Percentiles rank a stretch among this genome's conserved stretches.
Evolutionary conservation across 805 yeast genomes (phyloP).

Genomic region (Suhomyces sp.): DNA sequence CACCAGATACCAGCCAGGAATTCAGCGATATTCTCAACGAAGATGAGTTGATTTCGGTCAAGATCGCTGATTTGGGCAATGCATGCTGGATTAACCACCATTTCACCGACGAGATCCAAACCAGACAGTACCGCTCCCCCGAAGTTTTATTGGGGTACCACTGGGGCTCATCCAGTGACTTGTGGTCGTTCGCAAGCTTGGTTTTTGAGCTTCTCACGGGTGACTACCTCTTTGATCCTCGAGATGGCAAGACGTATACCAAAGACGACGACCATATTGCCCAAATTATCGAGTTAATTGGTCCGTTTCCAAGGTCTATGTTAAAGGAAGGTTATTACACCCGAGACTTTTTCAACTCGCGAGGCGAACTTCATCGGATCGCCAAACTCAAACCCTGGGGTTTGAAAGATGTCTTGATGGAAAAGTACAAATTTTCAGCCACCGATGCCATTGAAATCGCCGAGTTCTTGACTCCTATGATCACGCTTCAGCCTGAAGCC

Average conservation of each 20-base stretch:
- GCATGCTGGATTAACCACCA: conserved; percentile 65
- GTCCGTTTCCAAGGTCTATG: conserved; percentile 60
- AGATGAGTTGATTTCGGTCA: conserved; percentile 35
- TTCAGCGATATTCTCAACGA: conserved; percentile 13
- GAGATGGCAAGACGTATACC: conserved; percentile 66
- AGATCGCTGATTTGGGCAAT: conserved; percentile 69
- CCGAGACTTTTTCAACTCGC: conserved; percentile 58
- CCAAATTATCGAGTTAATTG: conserved; percentile 82
- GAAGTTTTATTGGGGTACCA: conserved; percentile 54
- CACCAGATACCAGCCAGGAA: conserved; percentile 10
- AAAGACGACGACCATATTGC: conserved; percentile 97
- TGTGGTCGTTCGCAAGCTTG: conserved; percentile 95
- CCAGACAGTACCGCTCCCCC: conserved; percentile 65
- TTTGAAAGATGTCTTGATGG: conserved; percentile 71
- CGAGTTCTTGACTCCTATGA: conserved; percentile 81
- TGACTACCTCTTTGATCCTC: conserved; percentile 91
- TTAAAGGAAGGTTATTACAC: conserved; percentile 61
- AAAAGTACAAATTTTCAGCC: conserved; percentile 75
- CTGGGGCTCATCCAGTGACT: conserved; percentile 95
- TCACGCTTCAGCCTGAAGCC: conserved; percentile 68
- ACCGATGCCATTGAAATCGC: conserved; percentile 70
- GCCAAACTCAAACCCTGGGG: conserved; percentile 88
- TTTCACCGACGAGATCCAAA: conserved; percentile 66
- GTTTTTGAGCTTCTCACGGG: conserved; percentile 91
- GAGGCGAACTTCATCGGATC: conserved; percentile 74